phyloP scores from a whole-genome alignment of 768 basidiomycete genomes.

The Leucosporidium scottii region DNA sequence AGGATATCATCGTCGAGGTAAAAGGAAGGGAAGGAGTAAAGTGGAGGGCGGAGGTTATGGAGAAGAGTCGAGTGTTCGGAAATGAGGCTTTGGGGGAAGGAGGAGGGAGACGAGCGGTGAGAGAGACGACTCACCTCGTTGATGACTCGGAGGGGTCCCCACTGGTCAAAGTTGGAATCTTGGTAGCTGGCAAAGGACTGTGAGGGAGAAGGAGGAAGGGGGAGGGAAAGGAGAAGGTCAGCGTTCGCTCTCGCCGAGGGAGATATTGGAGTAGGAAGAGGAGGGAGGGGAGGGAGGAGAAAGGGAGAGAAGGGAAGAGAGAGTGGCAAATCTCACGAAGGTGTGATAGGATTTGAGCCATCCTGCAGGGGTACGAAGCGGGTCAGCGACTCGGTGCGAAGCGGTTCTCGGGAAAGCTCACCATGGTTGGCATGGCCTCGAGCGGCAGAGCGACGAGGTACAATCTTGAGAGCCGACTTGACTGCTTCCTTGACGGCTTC shows the following conservation, averaged over 20 bases:
- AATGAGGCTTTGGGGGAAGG: too few relatives aligned
- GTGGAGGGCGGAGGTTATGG: too few relatives aligned
- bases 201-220: slow-evolving; percentile 5
- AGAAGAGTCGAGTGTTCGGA: too few relatives aligned
- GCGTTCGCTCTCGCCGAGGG: not conserved
- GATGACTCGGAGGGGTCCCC: slow-evolving; percentile 74
- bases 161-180: slow-evolving; percentile 52
- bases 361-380: too few relatives aligned
- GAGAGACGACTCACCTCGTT: slow-evolving; percentile 52
- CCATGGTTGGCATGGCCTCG: slow-evolving; percentile 68
- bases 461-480: slow-evolving; percentile 28
- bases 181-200: slow-evolving; percentile 52
- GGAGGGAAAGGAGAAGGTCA: not conserved
- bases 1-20: too few relatives aligned
- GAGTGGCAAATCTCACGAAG: not conserved
- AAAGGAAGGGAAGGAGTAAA: too few relatives aligned
- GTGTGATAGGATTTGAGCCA: too few relatives aligned
- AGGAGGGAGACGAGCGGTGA: too few relatives aligned
- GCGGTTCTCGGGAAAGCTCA: not conserved
- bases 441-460: slow-evolving; percentile 53
- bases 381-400: not conserved
- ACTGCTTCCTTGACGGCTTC: not conserved
- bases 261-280: too few relatives aligned
- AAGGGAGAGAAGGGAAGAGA: too few relatives aligned
- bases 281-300: too few relatives aligned